Base-by-base conservation (phyloP, 352 stramenopile species). In the Phytophthora vignae region DNA sequence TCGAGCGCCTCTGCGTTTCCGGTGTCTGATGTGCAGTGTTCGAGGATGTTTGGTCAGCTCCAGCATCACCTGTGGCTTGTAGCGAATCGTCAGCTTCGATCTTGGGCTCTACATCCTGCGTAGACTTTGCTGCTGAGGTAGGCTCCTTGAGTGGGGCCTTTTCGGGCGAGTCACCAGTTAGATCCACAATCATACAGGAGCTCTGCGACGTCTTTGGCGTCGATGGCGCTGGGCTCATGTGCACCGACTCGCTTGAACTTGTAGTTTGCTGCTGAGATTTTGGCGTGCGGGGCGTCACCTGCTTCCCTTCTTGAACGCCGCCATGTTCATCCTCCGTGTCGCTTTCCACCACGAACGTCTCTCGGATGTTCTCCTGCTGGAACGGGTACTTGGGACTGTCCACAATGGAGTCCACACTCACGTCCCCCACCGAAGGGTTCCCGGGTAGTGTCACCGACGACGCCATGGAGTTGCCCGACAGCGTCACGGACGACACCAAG, bases 331-430 rank as follows among this genome's bases (percentile, higher is more conserved):
- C 62, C 22, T 74, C 77, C 49, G 74, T 67, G 14, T 83, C 82
- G 29, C 73, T 87, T 33, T 91, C 84, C 4, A 75, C 68, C 11
- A 89, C 64, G 61, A 91, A 91, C 1, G 81, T 82, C 40, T 87
- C 60, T 61, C 63, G 64, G 33, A 91, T 78, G 60, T 89, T 76
- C 27, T 90, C 83, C 38, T 82, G 59, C 55, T 82, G 74, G 66
- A 89, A 92, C 40, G 72, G 69, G 38, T 66, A 81, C 11, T 65
- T 76, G 57, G 85, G 71, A 22, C 59, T 85, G 19, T 80, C 73
- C 14, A 74, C 25, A 1, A 72, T 66, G 8, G 65, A 60, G 8
- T 48, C 57, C 12, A 36, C 53, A 29, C 36, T 36, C 54, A 69
- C 49, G 42, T 76, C 46, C 12, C 65, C 72, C 19, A 60, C 63